Conservation (phyloP, 2,329 filamentous ascomycete species). For the Aspergillus melleus region DNA sequence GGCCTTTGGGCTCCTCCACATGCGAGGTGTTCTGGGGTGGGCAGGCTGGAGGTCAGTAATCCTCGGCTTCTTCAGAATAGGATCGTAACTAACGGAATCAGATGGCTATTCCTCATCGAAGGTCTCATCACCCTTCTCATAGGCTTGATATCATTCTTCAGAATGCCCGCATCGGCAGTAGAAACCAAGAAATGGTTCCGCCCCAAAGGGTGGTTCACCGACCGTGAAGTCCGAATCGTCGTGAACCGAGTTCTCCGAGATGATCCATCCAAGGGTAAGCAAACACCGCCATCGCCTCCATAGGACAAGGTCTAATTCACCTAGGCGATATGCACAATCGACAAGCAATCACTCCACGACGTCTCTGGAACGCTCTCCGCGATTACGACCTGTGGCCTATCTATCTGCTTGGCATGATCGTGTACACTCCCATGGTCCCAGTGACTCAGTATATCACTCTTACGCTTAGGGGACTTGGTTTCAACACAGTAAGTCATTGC, state of each 20-base stretch:
- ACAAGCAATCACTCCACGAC: conserved; percentile 52
- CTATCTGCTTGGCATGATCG: conserved; percentile 55
- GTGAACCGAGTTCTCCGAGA: conserved; percentile 62
- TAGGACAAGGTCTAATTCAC: not conserved
- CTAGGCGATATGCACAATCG: conserved; percentile 59
- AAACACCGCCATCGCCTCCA: not conserved
- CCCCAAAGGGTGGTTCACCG: conserved; percentile 60
- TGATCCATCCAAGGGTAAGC: conserved; percentile 55
- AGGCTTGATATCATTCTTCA: conserved; percentile 54
- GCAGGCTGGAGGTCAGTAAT: conserved; percentile 47
- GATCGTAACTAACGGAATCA: not conserved
- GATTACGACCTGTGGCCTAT: conserved; percentile 63
- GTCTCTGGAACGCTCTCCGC: conserved; percentile 53
- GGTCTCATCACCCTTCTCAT: conserved; percentile 55
- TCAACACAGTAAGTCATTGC: conserved; percentile 55
- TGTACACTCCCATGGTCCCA: conserved; percentile 51
- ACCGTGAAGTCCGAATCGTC: conserved; percentile 61
- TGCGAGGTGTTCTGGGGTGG: conserved; percentile 31
- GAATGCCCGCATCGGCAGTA: conserved; percentile 56
- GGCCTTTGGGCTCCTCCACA: conserved; percentile 38
- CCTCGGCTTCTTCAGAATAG: conserved; percentile 23
- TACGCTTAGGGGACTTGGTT: conserved; percentile 55
- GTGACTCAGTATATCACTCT: conserved; percentile 8
- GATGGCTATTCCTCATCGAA: conserved; percentile 59
- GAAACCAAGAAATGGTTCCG: conserved; percentile 58